Percentiles rank a stretch among this genome's conserved stretches.
These are phyloP conservation scores for Alternaria arbusti DNA, from an alignment of 2,329 filamentous ascomycete species.

Conservation along the genomic window DNA sequence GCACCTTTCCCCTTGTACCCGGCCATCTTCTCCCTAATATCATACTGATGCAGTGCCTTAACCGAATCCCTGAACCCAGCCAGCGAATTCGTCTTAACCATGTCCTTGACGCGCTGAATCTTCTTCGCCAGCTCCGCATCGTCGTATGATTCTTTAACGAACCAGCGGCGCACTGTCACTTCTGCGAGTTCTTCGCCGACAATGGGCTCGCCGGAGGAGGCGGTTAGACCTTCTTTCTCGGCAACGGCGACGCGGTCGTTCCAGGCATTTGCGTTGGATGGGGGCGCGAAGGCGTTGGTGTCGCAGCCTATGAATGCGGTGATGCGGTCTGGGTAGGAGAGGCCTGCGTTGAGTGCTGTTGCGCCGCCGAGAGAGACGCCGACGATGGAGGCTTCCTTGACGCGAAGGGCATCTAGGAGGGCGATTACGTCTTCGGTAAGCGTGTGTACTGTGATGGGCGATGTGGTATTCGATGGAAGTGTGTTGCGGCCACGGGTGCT, in stretches of 20 bases:
- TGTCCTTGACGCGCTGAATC: constrained; percentile 67
- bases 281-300: constrained; percentile 75
- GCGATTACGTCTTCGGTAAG: constrained; percentile 71
- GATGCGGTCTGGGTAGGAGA: constrained; percentile 68
- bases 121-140: constrained; percentile 54
- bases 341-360: constrained; percentile 74
- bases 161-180: constrained; percentile 78
- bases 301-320: constrained; percentile 74
- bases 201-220: constrained; percentile 57
- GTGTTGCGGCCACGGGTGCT: constrained; percentile 72
- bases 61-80: constrained; percentile 72
- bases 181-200: constrained; percentile 70
- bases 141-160: constrained; percentile 67
- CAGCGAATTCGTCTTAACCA: constrained; percentile 73
- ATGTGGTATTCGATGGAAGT: constrained; percentile 48
- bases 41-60: constrained; percentile 74
- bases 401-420: constrained; percentile 72
- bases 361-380: constrained; percentile 85
- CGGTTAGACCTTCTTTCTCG: constrained; percentile 57
- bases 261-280: constrained; percentile 80
- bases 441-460: constrained; percentile 64
- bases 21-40: constrained; percentile 65
- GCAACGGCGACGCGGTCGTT: constrained; percentile 74
- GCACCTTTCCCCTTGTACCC: constrained; percentile 64
- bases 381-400: constrained; percentile 69